Percentiles rank a stretch among this genome's conserved stretches.
These are phyloP conservation scores for Sporothrix humicola DNA, from an alignment of 2,329 filamentous ascomycete species.

Conservation along the genomic window DNA sequence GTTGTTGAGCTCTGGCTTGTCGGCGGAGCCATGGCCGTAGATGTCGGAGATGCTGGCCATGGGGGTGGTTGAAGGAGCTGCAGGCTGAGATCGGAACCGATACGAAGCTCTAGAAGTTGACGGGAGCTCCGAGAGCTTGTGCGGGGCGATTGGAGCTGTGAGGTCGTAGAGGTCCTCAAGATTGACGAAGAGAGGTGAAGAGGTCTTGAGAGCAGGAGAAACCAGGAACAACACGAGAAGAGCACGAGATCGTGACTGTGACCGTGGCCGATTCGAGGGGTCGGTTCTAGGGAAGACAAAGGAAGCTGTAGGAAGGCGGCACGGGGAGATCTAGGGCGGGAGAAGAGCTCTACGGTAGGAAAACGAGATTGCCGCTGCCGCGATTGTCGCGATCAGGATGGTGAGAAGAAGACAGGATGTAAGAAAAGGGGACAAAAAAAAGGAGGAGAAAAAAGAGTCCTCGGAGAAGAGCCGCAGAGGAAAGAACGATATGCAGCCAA, in stretches of 20 bases:
- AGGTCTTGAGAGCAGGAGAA: not conserved
- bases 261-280: not conserved
- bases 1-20: constrained; percentile 39
- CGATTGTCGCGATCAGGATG: not conserved
- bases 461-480: not conserved
- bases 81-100: no score
- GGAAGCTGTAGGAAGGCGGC: not conserved
- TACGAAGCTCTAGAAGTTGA: not conserved
- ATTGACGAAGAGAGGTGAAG: no score
- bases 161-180: not conserved
- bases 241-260: no score
- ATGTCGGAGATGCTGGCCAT: constrained; percentile 39
- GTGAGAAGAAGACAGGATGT: not conserved
- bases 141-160: not conserved
- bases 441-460: not conserved
- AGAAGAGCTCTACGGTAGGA: not conserved
- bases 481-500: not conserved
- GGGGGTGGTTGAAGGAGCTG: not conserved
- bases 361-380: not conserved
- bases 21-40: constrained; percentile 35
- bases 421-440: not conserved
- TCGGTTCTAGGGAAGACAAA: not conserved
- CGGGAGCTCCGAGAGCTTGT: not conserved
- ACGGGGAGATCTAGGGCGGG: not conserved
- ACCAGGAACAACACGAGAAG: not conserved